A percentile compares a stretch with the other conserved stretches of the same genome.
phyloP scores from a whole-genome alignment of 2,329 filamentous ascomycete genomes.

The Hyphodiscus sp. region DNA sequence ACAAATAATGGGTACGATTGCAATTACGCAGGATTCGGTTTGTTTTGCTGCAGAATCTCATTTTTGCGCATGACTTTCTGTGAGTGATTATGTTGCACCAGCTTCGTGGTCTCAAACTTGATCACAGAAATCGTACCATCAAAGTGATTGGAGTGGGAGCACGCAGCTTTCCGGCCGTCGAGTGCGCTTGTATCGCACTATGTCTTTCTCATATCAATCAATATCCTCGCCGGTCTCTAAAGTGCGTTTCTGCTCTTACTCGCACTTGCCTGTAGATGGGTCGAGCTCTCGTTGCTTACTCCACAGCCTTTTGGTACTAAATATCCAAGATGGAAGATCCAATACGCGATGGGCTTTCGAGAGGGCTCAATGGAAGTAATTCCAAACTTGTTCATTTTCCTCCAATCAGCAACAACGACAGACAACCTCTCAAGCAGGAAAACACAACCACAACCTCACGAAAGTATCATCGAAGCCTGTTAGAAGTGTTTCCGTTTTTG shows the following conservation, averaged over 20 bases:
- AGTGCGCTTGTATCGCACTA: neutral
- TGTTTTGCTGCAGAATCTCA: constrained; percentile 14
- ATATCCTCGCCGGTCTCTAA: neutral
- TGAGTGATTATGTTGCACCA: neutral
- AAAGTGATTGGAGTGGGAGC: constrained; percentile 20
- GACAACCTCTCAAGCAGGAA: neutral
- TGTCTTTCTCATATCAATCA: neutral
- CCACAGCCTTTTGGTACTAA: neutral
- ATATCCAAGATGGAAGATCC: neutral
- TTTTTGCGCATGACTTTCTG: neutral
- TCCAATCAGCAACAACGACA: constrained; percentile 2
- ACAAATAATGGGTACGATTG: too few relatives aligned
- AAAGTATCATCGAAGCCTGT: neutral
- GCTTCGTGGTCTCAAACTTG: neutral
- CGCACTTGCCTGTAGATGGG: too few relatives aligned
- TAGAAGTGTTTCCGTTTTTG: neutral
- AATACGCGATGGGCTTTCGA: neutral
- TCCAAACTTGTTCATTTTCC: constrained; percentile 1
- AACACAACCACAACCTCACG: neutral
- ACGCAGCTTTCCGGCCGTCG: neutral
- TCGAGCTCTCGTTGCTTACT: neutral
- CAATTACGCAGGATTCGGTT: too few relatives aligned
- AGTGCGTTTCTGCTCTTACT: too few relatives aligned
- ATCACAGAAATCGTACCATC: constrained; percentile 16
- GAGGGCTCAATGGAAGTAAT: neutral